Conservation (phyloP, 129 eudicot species). For the Calendula officinalis region DNA sequence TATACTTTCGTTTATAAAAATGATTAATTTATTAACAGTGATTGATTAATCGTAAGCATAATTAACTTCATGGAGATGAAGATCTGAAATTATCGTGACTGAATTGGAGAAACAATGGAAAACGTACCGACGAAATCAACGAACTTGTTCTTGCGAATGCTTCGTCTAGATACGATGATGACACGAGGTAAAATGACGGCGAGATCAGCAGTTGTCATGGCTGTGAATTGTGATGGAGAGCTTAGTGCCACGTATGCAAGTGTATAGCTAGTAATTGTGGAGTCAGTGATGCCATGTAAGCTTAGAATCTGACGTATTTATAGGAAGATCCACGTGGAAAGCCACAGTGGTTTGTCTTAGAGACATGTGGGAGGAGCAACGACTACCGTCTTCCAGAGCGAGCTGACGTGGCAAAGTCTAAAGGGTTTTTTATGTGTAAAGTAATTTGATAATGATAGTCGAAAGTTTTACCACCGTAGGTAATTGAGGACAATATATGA, state of each 20-base stretch:
- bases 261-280: background rate
- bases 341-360: conserved; percentile 12
- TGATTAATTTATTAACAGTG: background rate
- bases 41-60: background rate
- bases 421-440: no score
- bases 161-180: conserved; percentile 78
- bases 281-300: conserved; percentile 6
- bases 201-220: conserved; percentile 53
- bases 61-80: background rate
- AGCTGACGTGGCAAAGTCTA: no score
- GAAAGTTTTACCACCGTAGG: no score
- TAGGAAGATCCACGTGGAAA: conserved; percentile 26
- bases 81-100: background rate
- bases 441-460: no score
- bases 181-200: conserved; percentile 82
- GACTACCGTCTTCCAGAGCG: conserved; percentile 21
- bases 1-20: background rate
- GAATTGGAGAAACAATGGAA: background rate
- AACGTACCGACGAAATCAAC: conserved; percentile 86
- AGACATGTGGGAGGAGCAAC: conserved; percentile 29
- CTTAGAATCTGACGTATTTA: conserved; percentile 11
- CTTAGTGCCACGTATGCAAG: conserved; percentile 23
- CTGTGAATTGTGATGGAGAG: background rate
- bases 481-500: no score
- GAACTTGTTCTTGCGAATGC: conserved; percentile 95